phyloP scores from a whole-genome alignment of 2,329 filamentous ascomycete species.

The Corynespora cassiicola region DNA sequence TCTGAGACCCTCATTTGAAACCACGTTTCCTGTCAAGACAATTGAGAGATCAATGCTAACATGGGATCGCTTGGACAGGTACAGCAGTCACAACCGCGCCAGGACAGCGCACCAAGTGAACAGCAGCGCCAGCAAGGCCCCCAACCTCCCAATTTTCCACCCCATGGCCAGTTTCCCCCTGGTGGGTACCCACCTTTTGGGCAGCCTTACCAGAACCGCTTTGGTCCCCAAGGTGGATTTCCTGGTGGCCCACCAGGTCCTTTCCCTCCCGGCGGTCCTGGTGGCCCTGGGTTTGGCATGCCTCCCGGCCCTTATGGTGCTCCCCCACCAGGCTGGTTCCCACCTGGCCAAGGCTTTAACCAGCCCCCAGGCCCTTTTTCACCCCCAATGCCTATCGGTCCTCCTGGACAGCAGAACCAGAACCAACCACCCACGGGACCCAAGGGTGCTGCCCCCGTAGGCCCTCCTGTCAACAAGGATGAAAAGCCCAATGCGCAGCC shows the following conservation, averaged over 20 bases:
- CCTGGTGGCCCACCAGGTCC: conserved; percentile 45
- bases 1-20: conserved; percentile 69
- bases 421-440: conserved; percentile 46
- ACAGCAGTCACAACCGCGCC: conserved; percentile 34
- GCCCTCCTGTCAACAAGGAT: conserved; percentile 34
- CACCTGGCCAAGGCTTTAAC: conserved; percentile 77
- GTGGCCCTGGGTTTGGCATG: conserved; percentile 74
- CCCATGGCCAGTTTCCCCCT: conserved; percentile 49
- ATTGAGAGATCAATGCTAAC: conserved; percentile 26
- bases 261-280: conserved; percentile 55
- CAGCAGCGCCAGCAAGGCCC: conserved; percentile 33
- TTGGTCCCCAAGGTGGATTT: conserved; percentile 55
- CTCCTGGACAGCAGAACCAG: conserved; percentile 54
- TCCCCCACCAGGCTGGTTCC: conserved; percentile 74
- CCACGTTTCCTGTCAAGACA: conserved; percentile 16
- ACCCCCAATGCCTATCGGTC: conserved; percentile 66
- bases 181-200: conserved; percentile 49
- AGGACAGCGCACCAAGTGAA: conserved; percentile 26
- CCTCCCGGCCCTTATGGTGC: conserved; percentile 72
- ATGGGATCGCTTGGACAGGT: conserved; percentile 31
- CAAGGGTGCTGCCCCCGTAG: conserved; percentile 39
- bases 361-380: conserved; percentile 69
- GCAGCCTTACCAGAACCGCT: conserved; percentile 50
- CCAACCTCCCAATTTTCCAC: conserved; percentile 43
- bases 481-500: conserved; percentile 35